phyloP scores from a whole-genome alignment of 345 rosid genomes.

The Carallia brachiata region DNA sequence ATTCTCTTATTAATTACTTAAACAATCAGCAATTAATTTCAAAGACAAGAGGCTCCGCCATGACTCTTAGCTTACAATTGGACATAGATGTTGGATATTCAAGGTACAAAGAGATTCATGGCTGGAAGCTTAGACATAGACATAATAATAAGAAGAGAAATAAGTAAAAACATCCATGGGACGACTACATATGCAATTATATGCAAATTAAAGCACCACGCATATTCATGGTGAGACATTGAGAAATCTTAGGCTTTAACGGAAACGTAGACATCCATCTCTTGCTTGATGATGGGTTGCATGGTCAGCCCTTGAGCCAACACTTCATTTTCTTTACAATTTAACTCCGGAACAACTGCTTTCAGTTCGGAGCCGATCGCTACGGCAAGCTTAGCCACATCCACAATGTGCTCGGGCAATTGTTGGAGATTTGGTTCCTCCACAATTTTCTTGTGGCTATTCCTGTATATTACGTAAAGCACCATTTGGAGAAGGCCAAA shows the following conservation, averaged over 20 bases:
- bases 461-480: constrained; percentile 43
- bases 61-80: too few relatives aligned
- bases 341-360: neutral
- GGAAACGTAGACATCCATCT: constrained; percentile 15
- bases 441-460: neutral
- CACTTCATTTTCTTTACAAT: constrained; percentile 22
- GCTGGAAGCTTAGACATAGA: neutral
- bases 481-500: constrained; percentile 58
- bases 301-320: constrained; percentile 24
- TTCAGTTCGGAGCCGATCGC: constrained; percentile 33
- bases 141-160: too few relatives aligned
- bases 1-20: too few relatives aligned
- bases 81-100: too few relatives aligned
- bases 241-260: neutral
- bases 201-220: neutral
- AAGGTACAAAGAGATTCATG: neutral
- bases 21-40: too few relatives aligned
- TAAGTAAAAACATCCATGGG: neutral
- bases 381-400: constrained; percentile 13
- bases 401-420: constrained; percentile 29
- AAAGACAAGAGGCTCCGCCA: too few relatives aligned
- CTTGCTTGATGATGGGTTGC: constrained; percentile 13
- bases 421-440: constrained; percentile 12
- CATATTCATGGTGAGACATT: too few relatives aligned
- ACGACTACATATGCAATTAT: neutral